phyloP scores from a whole-genome alignment of 208 protist genomes.

The Leishmania guyanensis region DNA sequence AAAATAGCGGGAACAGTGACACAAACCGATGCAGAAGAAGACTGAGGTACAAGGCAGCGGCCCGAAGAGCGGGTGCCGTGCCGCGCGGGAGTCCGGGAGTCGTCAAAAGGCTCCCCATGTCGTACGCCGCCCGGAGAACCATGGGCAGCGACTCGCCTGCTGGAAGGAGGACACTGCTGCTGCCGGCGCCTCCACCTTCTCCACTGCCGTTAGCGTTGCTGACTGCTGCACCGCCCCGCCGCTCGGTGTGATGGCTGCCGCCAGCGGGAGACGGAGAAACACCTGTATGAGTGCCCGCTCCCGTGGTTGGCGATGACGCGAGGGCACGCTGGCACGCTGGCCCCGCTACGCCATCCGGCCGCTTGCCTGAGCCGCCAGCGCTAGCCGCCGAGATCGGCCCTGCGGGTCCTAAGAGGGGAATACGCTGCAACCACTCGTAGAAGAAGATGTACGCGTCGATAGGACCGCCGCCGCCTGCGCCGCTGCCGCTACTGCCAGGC shows the following conservation, averaged over 20 bases:
- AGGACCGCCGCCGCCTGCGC: slow-evolving; percentile 25
- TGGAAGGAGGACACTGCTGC: slow-evolving; percentile 38
- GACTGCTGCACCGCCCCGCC: background rate
- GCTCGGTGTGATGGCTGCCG: background rate
- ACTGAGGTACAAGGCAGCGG: slow-evolving; percentile 65
- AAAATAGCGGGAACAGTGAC: slow-evolving; percentile 76
- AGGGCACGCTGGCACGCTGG: background rate
- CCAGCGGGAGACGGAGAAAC: background rate
- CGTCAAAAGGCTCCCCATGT: slow-evolving; percentile 50
- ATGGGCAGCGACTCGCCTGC: slow-evolving; percentile 49
- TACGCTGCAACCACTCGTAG: slow-evolving; percentile 65
- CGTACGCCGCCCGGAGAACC: slow-evolving; percentile 73
- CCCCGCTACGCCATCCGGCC: background rate
- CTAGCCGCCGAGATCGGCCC: background rate
- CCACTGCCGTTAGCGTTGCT: background rate
- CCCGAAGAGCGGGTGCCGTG: slow-evolving; percentile 34
- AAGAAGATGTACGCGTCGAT: slow-evolving; percentile 65
- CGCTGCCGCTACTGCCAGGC: slow-evolving; percentile 1
- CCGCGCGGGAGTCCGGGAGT: slow-evolving; percentile 43
- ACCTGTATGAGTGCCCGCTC: background rate
- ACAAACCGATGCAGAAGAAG: slow-evolving; percentile 69
- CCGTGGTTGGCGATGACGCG: background rate
- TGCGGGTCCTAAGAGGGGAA: slow-evolving; percentile 20
- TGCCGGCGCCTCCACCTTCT: background rate
- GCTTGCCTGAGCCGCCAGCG: background rate